Evolutionary conservation across 164 flowering plant species (phyloP).

Genomic region (Malania oleifera): DNA sequence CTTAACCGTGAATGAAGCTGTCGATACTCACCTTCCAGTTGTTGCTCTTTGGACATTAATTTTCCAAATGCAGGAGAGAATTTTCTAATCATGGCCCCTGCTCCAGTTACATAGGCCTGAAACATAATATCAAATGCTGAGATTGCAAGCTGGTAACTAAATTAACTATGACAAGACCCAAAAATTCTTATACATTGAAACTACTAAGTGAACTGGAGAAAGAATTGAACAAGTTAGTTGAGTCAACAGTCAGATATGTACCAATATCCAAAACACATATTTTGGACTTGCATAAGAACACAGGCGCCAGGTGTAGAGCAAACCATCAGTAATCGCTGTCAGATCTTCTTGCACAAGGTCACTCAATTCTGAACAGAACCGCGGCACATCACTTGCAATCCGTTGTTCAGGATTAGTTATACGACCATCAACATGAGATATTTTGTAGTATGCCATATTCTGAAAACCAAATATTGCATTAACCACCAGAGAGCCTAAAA

Average conservation of each 20-base stretch:
- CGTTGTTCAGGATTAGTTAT: slow-evolving; percentile 90
- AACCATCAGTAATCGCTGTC: slow-evolving; percentile 78
- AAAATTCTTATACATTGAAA: not conserved
- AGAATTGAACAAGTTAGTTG: not conserved
- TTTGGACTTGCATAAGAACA: slow-evolving; percentile 99
- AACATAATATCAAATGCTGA: slow-evolving; percentile 13
- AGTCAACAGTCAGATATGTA: slow-evolving; percentile 22
- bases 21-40: slow-evolving; percentile 95
- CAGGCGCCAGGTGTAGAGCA: slow-evolving; percentile 96
- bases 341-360: slow-evolving; percentile 96
- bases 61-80: slow-evolving; percentile 96
- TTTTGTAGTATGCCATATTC: slow-evolving; percentile 97
- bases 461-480: slow-evolving; percentile 30
- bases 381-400: slow-evolving; percentile 96
- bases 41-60: slow-evolving; percentile 91
- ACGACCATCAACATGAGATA: slow-evolving; percentile 98
- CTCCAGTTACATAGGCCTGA: slow-evolving; percentile 91
- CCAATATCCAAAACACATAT: slow-evolving; percentile 95
- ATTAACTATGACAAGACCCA: not conserved
- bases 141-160: slow-evolving; percentile 6
- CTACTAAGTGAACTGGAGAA: not conserved
- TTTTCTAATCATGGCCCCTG: slow-evolving; percentile 72
- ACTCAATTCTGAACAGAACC: slow-evolving; percentile 92
- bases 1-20: slow-evolving; percentile 93
- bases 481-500: too few relatives aligned